Evolutionary conservation across 2,329 filamentous ascomycete genomes (phyloP).

Genomic region (Ceratocystis destructans): DNA sequence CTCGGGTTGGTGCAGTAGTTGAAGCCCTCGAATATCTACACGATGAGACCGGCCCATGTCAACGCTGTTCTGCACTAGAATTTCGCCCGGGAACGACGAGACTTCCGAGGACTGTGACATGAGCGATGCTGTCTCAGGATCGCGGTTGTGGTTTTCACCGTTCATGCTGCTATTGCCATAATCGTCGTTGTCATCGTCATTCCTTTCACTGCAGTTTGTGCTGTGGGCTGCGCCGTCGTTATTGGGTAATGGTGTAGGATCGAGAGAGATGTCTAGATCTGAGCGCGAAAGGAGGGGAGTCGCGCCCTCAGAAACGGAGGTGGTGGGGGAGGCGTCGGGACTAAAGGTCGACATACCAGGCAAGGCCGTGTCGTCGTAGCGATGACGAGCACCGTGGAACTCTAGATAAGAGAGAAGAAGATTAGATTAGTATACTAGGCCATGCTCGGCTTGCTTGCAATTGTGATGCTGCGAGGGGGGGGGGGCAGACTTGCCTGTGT

Average conservation of each 20-base stretch:
- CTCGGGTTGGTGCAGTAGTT: constrained; percentile 55
- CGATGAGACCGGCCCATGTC: constrained; percentile 61
- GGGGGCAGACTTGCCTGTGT: constrained; percentile 12
- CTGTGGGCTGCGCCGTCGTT: constrained; percentile 24
- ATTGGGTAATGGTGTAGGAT: constrained; percentile 17
- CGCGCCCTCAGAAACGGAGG: background rate
- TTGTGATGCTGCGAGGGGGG: background rate
- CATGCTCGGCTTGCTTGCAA: background rate
- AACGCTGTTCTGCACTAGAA: constrained; percentile 46
- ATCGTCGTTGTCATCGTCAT: constrained; percentile 22
- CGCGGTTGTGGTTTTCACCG: constrained; percentile 26
- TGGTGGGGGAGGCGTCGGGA: constrained; percentile 3
- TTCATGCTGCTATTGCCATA: constrained; percentile 23
- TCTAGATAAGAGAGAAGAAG: background rate
- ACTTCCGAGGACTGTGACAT: constrained; percentile 45
- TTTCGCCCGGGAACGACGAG: constrained; percentile 38
- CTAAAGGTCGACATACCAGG: constrained; percentile 46
- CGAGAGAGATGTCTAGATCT: background rate
- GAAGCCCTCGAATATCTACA: constrained; percentile 80
- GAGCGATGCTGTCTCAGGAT: constrained; percentile 64
- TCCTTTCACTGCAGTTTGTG: background rate
- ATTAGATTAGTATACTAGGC: constrained; percentile 6
- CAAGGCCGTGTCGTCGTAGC: constrained; percentile 15
- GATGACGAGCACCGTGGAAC: constrained; percentile 19
- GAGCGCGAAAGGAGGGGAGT: background rate